Evolutionary conservation across 2,329 filamentous ascomycete species (phyloP).

Genomic region (Hypoxylon rubiginosum): DNA sequence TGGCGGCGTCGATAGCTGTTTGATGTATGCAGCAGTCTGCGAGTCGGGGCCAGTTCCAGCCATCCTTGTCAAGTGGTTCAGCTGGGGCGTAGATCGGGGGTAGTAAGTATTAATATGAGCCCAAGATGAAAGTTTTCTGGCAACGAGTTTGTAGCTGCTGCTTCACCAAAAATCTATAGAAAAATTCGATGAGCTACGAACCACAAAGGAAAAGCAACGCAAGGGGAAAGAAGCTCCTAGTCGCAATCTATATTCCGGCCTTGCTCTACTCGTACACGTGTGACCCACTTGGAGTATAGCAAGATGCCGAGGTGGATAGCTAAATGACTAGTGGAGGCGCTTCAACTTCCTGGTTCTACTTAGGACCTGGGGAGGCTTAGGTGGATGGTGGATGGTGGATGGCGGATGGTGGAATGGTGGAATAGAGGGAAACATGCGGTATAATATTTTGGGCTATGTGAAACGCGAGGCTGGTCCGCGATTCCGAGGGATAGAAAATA

Average conservation of each 20-base stretch:
- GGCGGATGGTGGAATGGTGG: no score
- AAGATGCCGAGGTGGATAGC: slow-evolving; percentile 34
- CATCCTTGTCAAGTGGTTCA: slow-evolving; percentile 34
- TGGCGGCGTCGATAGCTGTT: slow-evolving; percentile 72
- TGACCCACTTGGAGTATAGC: slow-evolving; percentile 30
- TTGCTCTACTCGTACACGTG: slow-evolving; percentile 8
- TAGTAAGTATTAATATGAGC: not conserved
- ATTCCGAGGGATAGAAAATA: not conserved
- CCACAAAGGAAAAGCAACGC: slow-evolving; percentile 3
- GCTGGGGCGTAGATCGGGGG: not conserved
- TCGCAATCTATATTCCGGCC: slow-evolving; percentile 30
- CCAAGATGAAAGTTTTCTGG: not conserved
- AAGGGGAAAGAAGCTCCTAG: slow-evolving; percentile 5
- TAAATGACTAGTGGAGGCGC: slow-evolving; percentile 5
- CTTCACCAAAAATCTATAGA: not conserved
- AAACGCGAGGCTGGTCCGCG: not conserved
- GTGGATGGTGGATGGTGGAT: no score
- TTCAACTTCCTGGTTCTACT: not conserved
- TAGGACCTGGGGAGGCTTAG: not conserved
- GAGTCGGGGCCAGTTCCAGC: slow-evolving; percentile 53
- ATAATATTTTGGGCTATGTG: not conserved
- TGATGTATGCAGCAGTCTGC: slow-evolving; percentile 58
- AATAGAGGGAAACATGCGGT: slow-evolving; percentile 6
- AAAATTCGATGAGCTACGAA: slow-evolving; percentile 2
- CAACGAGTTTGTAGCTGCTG: not conserved